Conservation (phyloP, 1,284 basidiomycete genomes). For the Amylostereum chailletii region DNA sequence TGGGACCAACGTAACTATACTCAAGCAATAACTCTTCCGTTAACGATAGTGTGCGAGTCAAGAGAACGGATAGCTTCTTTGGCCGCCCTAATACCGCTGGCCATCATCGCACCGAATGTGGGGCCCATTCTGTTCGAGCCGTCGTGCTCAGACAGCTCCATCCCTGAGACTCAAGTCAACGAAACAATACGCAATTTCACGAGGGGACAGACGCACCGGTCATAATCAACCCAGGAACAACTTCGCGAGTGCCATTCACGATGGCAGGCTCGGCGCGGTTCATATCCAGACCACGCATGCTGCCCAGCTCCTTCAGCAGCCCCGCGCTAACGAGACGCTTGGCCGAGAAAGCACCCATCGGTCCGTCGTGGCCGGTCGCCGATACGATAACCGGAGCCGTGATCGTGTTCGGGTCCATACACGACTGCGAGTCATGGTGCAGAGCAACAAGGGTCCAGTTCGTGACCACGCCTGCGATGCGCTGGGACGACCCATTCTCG, state of each 20-base stretch:
- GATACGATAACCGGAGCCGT: constrained; percentile 70
- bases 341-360: constrained; percentile 81
- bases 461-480: constrained; percentile 77
- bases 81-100: constrained; percentile 71
- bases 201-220: constrained; percentile 36
- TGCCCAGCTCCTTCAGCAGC: constrained; percentile 68
- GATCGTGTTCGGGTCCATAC: constrained; percentile 85
- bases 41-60: constrained; percentile 48
- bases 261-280: constrained; percentile 71
- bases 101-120: constrained; percentile 80
- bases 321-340: constrained; percentile 77
- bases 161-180: constrained; percentile 36
- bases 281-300: constrained; percentile 79
- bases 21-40: constrained; percentile 58
- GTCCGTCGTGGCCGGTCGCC: constrained; percentile 72
- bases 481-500: constrained; percentile 40
- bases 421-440: constrained; percentile 76
- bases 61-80: constrained; percentile 63
- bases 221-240: constrained; percentile 73
- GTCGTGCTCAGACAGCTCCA: constrained; percentile 82
- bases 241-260: constrained; percentile 73
- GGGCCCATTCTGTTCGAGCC: constrained; percentile 78
- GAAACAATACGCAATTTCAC: background rate
- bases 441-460: constrained; percentile 83
- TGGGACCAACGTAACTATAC: background rate